Conservation (phyloP, 1,284 basidiomycete genomes). For the Boletus smithii region DNA sequence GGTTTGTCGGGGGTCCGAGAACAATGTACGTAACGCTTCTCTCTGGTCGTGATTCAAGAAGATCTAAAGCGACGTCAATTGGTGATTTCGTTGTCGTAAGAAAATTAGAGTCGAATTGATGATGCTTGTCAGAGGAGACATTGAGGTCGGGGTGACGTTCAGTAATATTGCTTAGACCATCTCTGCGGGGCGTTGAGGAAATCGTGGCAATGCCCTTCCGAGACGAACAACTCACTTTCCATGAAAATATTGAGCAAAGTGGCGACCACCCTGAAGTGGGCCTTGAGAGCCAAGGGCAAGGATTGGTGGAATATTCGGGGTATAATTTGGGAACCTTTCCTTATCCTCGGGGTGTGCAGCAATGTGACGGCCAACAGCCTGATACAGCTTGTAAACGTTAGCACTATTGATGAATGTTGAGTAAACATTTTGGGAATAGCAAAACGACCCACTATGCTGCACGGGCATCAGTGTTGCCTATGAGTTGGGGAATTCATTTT, state of each 20-base stretch:
- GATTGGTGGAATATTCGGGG: constrained; percentile 49
- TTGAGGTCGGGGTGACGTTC: constrained; percentile 74
- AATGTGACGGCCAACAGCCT: constrained; percentile 67
- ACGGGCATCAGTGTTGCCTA: constrained; percentile 70
- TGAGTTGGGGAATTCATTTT: background rate
- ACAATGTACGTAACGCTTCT: constrained; percentile 79
- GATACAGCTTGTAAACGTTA: constrained; percentile 81
- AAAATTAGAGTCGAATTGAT: constrained; percentile 42
- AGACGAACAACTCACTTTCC: constrained; percentile 49
- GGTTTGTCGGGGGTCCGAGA: constrained; percentile 86
- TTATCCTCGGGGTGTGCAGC: constrained; percentile 52
- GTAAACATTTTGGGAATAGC: background rate
- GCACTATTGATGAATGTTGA: constrained; percentile 40
- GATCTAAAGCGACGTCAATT: constrained; percentile 64
- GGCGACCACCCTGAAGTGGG: constrained; percentile 75
- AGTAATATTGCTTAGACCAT: constrained; percentile 77
- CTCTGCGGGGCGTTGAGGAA: constrained; percentile 41
- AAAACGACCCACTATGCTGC: constrained; percentile 50
- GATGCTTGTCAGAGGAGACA: constrained; percentile 30
- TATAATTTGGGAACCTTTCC: constrained; percentile 61
- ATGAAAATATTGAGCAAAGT: constrained; percentile 87
- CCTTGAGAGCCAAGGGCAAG: constrained; percentile 64
- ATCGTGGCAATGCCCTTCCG: constrained; percentile 13
- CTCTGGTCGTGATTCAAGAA: constrained; percentile 58
- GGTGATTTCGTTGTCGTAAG: constrained; percentile 49